Evolutionary conservation across 1,139 yeast species (phyloP).

Genomic region (Lodderomyces parapsilosis): DNA sequence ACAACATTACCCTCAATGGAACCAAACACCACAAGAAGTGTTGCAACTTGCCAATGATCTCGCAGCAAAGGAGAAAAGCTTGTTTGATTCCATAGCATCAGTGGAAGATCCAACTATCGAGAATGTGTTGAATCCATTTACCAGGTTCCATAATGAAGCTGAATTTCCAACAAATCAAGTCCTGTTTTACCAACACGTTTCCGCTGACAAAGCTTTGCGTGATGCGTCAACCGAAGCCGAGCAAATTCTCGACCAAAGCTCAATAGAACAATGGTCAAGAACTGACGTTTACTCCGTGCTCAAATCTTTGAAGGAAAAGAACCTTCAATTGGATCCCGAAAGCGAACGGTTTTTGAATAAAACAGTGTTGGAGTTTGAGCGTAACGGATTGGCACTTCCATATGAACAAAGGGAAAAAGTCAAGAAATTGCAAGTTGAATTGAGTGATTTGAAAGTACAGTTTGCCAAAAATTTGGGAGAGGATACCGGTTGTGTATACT

Average conservation of each 20-base stretch:
- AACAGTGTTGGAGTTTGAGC: slow-evolving; percentile 51
- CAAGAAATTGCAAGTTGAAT: slow-evolving; percentile 55
- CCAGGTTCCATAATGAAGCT: slow-evolving; percentile 48
- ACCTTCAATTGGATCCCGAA: slow-evolving; percentile 46
- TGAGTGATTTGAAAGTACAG: slow-evolving; percentile 55
- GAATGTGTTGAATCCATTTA: slow-evolving; percentile 51
- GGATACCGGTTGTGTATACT: slow-evolving; percentile 59
- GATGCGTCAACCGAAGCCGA: slow-evolving; percentile 70
- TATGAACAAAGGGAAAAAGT: slow-evolving; percentile 54
- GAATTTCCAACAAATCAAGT: slow-evolving; percentile 47
- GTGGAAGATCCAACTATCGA: slow-evolving; percentile 53
- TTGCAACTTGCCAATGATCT: slow-evolving; percentile 40
- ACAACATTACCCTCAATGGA: slow-evolving; percentile 52
- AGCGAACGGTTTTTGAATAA: slow-evolving; percentile 57
- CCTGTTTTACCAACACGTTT: slow-evolving; percentile 69
- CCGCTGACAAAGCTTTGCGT: slow-evolving; percentile 58
- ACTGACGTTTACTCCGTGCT: slow-evolving; percentile 46
- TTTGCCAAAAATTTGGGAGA: slow-evolving; percentile 70
- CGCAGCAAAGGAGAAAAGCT: slow-evolving; percentile 40
- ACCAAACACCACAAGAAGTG: slow-evolving; percentile 54
- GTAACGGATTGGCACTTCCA: slow-evolving; percentile 68
- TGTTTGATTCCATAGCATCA: slow-evolving; percentile 57
- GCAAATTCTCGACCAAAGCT: slow-evolving; percentile 51
- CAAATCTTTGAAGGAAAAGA: slow-evolving; percentile 1
- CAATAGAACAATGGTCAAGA: slow-evolving; percentile 65